Evolutionary conservation across 179 eudicot genomes (phyloP).

Genomic region (Pouteria campechiana): DNA sequence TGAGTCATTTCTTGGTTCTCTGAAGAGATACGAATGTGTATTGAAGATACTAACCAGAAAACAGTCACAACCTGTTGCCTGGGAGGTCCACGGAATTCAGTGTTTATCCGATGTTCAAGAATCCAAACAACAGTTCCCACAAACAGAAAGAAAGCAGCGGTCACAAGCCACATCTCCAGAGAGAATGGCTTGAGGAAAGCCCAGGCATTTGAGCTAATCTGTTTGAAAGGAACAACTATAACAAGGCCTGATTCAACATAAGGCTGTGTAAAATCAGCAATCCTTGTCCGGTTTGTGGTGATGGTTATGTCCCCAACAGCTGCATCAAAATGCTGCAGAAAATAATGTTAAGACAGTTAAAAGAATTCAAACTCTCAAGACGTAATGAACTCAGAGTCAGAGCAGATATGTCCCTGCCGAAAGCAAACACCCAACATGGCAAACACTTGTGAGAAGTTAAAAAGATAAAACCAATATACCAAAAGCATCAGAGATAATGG

Average conservation of each 20-base stretch:
- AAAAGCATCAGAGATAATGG: too few relatives aligned
- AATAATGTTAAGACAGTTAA: slow-evolving; percentile 4
- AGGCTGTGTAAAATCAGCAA: slow-evolving; percentile 82
- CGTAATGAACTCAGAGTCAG: too few relatives aligned
- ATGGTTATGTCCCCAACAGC: slow-evolving; percentile 77
- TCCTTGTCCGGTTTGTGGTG: slow-evolving; percentile 54
- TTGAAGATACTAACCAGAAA: slow-evolving; percentile 28
- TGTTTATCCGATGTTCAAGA: slow-evolving; percentile 66
- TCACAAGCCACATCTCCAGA: slow-evolving; percentile 59
- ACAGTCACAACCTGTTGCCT: slow-evolving; percentile 56
- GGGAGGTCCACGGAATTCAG: slow-evolving; percentile 73
- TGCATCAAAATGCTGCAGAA: slow-evolving; percentile 64
- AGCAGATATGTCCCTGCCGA: too few relatives aligned
- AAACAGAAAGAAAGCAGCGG: slow-evolving; percentile 48
- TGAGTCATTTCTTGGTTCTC: background rate
- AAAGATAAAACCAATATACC: too few relatives aligned
- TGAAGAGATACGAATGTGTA: background rate
- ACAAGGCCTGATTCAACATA: slow-evolving; percentile 66
- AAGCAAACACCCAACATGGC: too few relatives aligned
- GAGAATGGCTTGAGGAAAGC: slow-evolving; percentile 71
- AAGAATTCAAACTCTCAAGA: too few relatives aligned
- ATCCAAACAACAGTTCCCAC: slow-evolving; percentile 78
- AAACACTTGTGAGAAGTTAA: too few relatives aligned
- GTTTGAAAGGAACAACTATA: slow-evolving; percentile 42
- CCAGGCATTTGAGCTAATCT: slow-evolving; percentile 53